These are phyloP conservation scores for Fagus sylvatica DNA, from an alignment of 306 rosid species.

Conservation along the genomic window DNA sequence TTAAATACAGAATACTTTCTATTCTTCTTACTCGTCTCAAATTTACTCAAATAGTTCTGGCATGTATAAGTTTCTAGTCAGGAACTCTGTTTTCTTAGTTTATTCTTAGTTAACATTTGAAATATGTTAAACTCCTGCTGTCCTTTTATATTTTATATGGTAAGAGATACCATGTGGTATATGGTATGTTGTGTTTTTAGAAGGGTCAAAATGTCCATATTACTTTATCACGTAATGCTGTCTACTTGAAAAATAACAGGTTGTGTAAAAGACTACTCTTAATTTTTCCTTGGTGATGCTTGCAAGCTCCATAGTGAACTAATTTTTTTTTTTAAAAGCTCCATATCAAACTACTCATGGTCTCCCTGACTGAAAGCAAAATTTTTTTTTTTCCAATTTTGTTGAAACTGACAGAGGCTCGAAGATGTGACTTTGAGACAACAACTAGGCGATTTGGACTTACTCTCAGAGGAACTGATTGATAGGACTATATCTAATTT, in stretches of 20 bases:
- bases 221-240: no score
- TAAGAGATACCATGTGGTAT: not conserved
- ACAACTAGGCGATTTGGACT: conserved; percentile 49
- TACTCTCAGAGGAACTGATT: conserved; percentile 59
- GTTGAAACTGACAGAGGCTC: conserved; percentile 45
- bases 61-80: not conserved
- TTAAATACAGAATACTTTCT: not conserved
- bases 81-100: not conserved
- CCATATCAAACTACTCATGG: conserved; percentile 18
- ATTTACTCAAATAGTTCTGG: not conserved
- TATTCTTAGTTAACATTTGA: not conserved
- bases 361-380: conserved; percentile 15
- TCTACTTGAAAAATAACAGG: no score
- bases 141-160: not conserved
- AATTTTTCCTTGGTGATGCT: no score
- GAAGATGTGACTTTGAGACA: conserved; percentile 59
- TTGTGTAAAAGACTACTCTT: no score
- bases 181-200: no score
- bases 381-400: not conserved
- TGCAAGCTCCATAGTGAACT: not conserved
- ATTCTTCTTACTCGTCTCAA: not conserved
- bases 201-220: no score
- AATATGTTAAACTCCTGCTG: not conserved
- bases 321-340: not conserved
- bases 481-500: conserved; percentile 50